Base-by-base conservation (phyloP, 106 monocot species). In the Ottelia alismoides region DNA sequence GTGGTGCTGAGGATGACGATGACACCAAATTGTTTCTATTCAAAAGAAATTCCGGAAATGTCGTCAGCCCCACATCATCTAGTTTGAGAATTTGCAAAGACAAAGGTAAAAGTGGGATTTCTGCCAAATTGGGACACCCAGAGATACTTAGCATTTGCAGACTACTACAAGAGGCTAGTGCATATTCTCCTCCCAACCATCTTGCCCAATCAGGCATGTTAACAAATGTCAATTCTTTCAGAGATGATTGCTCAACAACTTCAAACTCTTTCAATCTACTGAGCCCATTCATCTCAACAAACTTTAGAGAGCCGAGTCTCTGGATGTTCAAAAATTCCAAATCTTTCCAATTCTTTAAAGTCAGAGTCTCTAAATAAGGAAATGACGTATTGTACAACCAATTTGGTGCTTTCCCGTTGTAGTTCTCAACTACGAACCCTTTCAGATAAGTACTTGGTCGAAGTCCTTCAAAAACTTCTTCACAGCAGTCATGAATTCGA, bases 401-500 rank as follows among this genome's bases (percentile, higher is more conserved):
- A 60, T 12, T 24, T 17, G 72, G 56, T 19, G 17, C 30, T 21
- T n/a, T 65, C 0, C 65, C 72, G 0, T 27, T 14, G 45, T 65
- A 72, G 18, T 48, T 19, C 7, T 22, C 3, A 1, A 75, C 25
- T 17, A 20, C 0, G 17, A 75, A 27, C 14, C 25, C 11, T 64
- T 30, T 52, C 0, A 75, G 46, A 17, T 70, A 26, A 27, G 45
- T 9, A 54, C 56, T 60, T 30, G 75, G 75, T 44, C 40, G 18
- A 7, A 75, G 64, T 26, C 46, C 58, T 59, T 75, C 65, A 18
- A 75, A 21, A 17, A 75, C 58, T 16, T 51, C 70, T n/a, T 47
- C 51, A 2, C 27, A 14, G 20, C 9, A 12, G 11, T 0, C 1
- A 6, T 11, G 1, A 1, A 7, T 0, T 5, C 3, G 16, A 27